A percentile compares a stretch with the other conserved stretches of the same genome.
Conservation (phyloP, 306 rosid genomes). For the Malus fusca region DNA sequence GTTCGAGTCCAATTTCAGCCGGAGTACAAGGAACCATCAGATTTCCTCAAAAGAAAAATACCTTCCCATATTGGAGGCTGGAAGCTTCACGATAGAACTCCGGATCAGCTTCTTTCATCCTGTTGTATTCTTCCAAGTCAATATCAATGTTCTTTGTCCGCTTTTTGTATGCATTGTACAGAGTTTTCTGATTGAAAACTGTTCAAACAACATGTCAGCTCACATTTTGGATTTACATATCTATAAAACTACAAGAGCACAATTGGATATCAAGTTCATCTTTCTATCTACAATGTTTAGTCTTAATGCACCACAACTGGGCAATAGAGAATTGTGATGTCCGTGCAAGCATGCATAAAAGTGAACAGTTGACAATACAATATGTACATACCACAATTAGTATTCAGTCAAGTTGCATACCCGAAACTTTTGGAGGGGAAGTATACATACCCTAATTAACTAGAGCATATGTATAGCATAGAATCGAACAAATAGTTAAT, state of each 20-base stretch:
- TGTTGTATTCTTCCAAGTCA: slow-evolving; percentile 74
- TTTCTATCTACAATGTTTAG: neutral
- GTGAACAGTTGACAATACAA: neutral
- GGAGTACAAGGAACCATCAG: neutral
- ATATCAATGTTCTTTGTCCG: slow-evolving; percentile 66
- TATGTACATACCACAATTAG: neutral
- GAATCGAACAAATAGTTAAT: neutral
- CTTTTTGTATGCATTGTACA: slow-evolving; percentile 85
- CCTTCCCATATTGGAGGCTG: slow-evolving; percentile 96
- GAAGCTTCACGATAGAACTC: slow-evolving; percentile 99
- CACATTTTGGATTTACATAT: neutral
- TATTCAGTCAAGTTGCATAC: too few relatives aligned
- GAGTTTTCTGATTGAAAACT: slow-evolving; percentile 90
- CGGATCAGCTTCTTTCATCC: slow-evolving; percentile 94
- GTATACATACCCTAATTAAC: neutral
- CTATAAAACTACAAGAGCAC: neutral
- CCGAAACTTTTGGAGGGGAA: too few relatives aligned
- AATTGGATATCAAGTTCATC: neutral
- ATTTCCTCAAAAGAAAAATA: slow-evolving; percentile 18
- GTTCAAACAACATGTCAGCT: slow-evolving; percentile 21
- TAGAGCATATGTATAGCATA: neutral
- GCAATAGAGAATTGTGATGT: neutral
- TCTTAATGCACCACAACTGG: neutral
- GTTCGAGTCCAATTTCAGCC: neutral
- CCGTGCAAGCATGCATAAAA: neutral